Base-by-base conservation (phyloP, 257 asterid genomes). In the Anisodus tanguticus region DNA sequence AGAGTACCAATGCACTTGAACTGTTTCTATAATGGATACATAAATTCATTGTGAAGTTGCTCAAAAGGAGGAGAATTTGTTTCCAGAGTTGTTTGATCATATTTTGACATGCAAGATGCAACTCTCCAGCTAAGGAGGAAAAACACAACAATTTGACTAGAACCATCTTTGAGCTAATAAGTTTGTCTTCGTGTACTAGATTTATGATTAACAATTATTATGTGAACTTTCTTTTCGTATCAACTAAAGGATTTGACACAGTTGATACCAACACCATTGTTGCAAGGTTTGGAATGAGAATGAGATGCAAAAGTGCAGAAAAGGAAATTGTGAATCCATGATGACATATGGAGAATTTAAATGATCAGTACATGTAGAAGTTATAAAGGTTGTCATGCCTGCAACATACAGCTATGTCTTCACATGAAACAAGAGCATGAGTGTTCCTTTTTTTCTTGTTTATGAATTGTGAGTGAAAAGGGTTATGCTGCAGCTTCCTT, bases 381-480 rank as follows among this genome's bases (percentile, higher is more conserved):
- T 54, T 47, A 47, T 19, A 9, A 12, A 47, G 41, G 59, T 19
- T 6, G 59, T 80, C 79, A 69, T 26, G 31, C 57, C 10, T 43
- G 41, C 63, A 63, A 70, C 77, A 31, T 58, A 69, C 87, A 70
- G 68, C 84, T 69, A 69, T 45, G 76, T 26, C 84, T 11, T 80
- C 84, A 68, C 84, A 80, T 68, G 87, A 80, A 85, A 22, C 59
- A 80, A 80, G 17, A 43, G 22, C 62, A 49, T 22, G 47, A 80
- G 43, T 58, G 64, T 68, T 68, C 19, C 43, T 17, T 58, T 54
- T 39, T 43, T 39, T 74, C 81, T 49, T 19, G n/a, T 49, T 22
- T 49, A 3, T 76, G 35, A 11, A 31, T 37, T 41, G 39, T 55
- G 64, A 41, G 16, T 68, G 72, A 45, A 57, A 55, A 66, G 41